These are phyloP conservation scores for Fusarium sp. DNA, from an alignment of 2,329 filamentous ascomycete genomes.

Conservation along the genomic window DNA sequence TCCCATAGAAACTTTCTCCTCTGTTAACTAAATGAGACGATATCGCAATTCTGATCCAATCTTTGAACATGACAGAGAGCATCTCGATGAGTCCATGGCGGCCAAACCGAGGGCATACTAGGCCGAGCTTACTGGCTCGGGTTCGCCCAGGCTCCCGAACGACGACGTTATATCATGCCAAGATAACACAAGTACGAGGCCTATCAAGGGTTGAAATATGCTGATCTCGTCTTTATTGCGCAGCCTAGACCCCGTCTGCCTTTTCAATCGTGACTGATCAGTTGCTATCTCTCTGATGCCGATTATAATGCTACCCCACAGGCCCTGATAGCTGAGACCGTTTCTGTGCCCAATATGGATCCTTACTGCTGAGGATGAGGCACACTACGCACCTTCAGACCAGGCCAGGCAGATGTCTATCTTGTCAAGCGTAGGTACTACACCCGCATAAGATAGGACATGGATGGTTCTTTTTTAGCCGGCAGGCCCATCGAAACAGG, in stretches of 20 bases:
- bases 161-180: not conserved
- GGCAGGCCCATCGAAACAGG: not conserved
- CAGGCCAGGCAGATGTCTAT: constrained; percentile 28
- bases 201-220: not conserved
- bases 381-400: constrained; percentile 6
- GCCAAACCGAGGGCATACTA: not conserved
- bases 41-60: not conserved
- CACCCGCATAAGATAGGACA: constrained; percentile 9
- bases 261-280: constrained; percentile 1
- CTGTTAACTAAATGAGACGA: not conserved
- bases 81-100: constrained; percentile 16
- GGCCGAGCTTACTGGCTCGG: not conserved
- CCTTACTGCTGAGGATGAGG: constrained; percentile 13
- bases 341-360: constrained; percentile 34
- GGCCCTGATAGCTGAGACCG: constrained; percentile 32
- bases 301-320: constrained; percentile 20
- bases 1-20: not conserved
- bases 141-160: constrained; percentile 1
- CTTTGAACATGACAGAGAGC: not conserved
- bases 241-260: not conserved
- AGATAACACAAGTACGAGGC: not conserved
- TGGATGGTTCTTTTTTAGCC: constrained; percentile 28
- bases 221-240: not conserved
- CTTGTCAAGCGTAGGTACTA: constrained; percentile 20
- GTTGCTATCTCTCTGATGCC: not conserved